These are phyloP conservation scores for Colletotrichum sp. DNA, from an alignment of 2,329 filamentous ascomycete genomes.

Conservation along the genomic window DNA sequence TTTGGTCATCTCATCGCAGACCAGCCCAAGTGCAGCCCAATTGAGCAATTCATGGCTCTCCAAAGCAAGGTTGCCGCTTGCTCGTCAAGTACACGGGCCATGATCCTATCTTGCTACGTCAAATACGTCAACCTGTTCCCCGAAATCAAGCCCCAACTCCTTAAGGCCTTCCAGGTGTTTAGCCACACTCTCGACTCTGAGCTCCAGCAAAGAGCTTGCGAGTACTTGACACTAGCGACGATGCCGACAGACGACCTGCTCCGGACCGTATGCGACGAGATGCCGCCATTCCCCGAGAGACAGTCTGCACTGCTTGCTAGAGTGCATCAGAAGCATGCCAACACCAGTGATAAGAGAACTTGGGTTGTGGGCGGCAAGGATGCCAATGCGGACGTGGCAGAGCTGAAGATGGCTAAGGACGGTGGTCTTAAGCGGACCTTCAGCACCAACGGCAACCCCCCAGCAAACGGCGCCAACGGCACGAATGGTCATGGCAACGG, in stretches of 20 bases:
- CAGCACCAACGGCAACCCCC: slow-evolving; percentile 60
- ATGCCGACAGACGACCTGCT: slow-evolving; percentile 90
- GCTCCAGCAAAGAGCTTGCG: slow-evolving; percentile 93
- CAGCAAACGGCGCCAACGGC: slow-evolving; percentile 53
- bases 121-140: slow-evolving; percentile 99
- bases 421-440: slow-evolving; percentile 87
- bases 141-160: slow-evolving; percentile 94
- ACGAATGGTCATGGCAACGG: slow-evolving; percentile 57
- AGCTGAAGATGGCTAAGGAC: slow-evolving; percentile 81
- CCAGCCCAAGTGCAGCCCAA: slow-evolving; percentile 88
- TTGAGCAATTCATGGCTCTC: slow-evolving; percentile 94
- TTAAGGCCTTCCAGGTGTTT: slow-evolving; percentile 90
- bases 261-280: slow-evolving; percentile 94
- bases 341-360: slow-evolving; percentile 91
- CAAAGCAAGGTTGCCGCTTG: slow-evolving; percentile 89
- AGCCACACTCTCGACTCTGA: slow-evolving; percentile 95
- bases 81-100: slow-evolving; percentile 87
- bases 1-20: slow-evolving; percentile 97
- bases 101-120: slow-evolving; percentile 93
- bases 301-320: slow-evolving; percentile 90
- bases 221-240: slow-evolving; percentile 87
- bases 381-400: slow-evolving; percentile 81
- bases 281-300: slow-evolving; percentile 96
- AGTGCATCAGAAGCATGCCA: slow-evolving; percentile 91
- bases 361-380: slow-evolving; percentile 99